Evolutionary conservation across 1,139 yeast species (phyloP).

Genomic region (Geotrichum restrictum): DNA sequence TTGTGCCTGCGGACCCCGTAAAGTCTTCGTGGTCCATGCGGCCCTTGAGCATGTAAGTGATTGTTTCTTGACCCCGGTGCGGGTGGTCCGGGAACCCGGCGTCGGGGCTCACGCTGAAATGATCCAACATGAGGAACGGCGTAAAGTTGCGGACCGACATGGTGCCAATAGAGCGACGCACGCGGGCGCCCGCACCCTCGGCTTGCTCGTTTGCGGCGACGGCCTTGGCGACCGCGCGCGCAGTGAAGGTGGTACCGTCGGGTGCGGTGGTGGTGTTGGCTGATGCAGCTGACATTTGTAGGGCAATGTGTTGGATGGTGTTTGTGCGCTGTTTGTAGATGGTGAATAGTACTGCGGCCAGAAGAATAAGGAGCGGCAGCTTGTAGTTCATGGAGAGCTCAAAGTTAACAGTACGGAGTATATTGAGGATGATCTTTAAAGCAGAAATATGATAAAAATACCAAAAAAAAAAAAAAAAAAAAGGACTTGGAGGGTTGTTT

Average conservation of each 20-base stretch:
- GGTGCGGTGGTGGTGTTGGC: not conserved
- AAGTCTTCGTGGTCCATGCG: conserved; percentile 88
- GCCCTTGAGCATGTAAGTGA: conserved; percentile 70
- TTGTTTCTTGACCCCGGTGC: conserved; percentile 87
- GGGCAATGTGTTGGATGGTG: not conserved
- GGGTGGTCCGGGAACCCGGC: conserved; percentile 96
- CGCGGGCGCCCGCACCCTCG: conserved; percentile 89
- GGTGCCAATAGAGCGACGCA: conserved; percentile 77
- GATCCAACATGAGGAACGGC: conserved; percentile 83
- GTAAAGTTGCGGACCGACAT: conserved; percentile 64
- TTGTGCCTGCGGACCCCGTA: conserved; percentile 75
- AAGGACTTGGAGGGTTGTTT: too few relatives aligned
- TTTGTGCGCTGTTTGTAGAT: not conserved
- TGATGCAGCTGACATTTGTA: not conserved
- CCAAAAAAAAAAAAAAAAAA: too few relatives aligned
- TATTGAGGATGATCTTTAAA: too few relatives aligned
- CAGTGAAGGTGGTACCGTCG: conserved; percentile 31
- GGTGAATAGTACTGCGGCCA: not conserved
- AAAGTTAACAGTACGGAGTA: too few relatives aligned
- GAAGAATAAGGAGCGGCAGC: not conserved
- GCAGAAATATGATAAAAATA: too few relatives aligned
- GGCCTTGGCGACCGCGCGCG: conserved; percentile 55
- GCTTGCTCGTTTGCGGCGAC: conserved; percentile 68
- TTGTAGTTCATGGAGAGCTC: not conserved
- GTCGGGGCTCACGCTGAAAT: conserved; percentile 56